Evolutionary conservation across 179 eudicot species (phyloP).

Genomic region (Kewa caespitosa): DNA sequence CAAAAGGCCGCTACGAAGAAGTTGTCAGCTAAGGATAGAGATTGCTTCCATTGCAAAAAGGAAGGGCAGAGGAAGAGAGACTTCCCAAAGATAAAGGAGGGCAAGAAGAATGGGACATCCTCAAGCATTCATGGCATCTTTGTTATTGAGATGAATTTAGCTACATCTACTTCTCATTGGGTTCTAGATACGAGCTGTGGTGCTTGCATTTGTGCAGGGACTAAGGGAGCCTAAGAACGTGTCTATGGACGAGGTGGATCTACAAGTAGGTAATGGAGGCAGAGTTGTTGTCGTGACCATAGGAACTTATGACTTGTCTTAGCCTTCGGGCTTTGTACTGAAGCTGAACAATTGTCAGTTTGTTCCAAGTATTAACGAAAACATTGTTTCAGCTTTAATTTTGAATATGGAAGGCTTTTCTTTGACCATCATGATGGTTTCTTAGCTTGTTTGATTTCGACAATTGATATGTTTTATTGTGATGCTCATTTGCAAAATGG

Average conservation of each 20-base stretch:
- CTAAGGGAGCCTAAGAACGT: not conserved
- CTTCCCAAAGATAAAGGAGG: too few species aligned
- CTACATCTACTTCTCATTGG: too few species aligned
- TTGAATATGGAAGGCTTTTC: not conserved
- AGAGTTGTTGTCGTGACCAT: not conserved
- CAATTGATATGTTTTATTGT: not conserved
- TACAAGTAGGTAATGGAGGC: not conserved
- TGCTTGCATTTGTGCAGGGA: not conserved
- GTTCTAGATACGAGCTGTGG: not conserved
- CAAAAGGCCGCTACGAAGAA: too few species aligned
- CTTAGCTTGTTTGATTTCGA: not conserved
- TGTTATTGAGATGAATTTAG: not conserved
- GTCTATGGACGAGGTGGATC: not conserved
- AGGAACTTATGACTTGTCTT: not conserved
- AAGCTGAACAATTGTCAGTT: not conserved
- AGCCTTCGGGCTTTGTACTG: not conserved
- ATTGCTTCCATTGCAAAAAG: too few species aligned
- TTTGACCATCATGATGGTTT: not conserved
- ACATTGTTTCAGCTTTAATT: not conserved
- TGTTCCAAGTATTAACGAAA: not conserved
- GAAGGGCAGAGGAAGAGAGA: too few species aligned
- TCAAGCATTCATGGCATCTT: too few species aligned
- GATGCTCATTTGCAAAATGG: too few species aligned
- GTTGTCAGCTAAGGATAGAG: too few species aligned
- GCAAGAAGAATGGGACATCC: too few species aligned